Conservation (phyloP, 2,329 filamentous ascomycete genomes). For the Aspergillus carbonarius region DNA sequence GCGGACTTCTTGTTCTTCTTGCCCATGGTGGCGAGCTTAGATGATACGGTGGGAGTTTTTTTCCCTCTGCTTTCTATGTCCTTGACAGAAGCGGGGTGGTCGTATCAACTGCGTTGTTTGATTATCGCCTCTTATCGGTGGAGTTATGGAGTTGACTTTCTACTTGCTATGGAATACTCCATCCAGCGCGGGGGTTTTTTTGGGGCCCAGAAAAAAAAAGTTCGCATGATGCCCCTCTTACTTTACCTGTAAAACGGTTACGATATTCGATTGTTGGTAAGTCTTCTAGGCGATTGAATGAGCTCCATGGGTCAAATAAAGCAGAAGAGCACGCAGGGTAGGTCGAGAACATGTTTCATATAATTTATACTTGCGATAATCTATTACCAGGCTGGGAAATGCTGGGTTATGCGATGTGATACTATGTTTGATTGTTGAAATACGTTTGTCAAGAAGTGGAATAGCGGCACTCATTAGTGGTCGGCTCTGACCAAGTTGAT, state of each 20-base stretch:
- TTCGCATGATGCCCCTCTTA: neutral
- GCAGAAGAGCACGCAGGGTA: neutral
- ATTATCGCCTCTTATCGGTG: neutral
- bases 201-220: slow-evolving; percentile 2
- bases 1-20: slow-evolving; percentile 59
- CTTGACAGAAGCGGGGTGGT: neutral
- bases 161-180: neutral
- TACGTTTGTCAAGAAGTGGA: neutral
- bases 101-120: neutral
- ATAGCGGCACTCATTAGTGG: neutral
- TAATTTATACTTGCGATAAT: no score
- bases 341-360: no score
- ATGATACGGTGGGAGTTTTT: neutral
- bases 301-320: neutral
- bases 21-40: slow-evolving; percentile 40
- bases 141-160: neutral
- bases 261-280: neutral
- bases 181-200: neutral
- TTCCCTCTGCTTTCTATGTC: neutral
- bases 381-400: no score
- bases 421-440: neutral
- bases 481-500: neutral
- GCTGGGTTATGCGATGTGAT: neutral
- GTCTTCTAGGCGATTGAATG: neutral
- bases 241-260: neutral